Evolutionary conservation across 306 rosid genomes (phyloP).

Genomic region (Quercus rubra): DNA sequence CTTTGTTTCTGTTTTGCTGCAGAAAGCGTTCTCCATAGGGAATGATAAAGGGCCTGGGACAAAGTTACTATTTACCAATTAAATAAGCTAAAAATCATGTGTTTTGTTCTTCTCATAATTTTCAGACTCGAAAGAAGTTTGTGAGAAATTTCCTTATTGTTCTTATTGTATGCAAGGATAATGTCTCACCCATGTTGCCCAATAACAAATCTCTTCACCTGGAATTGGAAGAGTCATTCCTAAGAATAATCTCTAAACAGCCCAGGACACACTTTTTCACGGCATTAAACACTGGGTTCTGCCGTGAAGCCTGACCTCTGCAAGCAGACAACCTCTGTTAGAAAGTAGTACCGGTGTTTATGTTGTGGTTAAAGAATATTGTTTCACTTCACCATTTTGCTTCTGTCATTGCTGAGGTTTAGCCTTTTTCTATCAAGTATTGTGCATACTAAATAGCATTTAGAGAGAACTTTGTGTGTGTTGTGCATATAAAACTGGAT

Average conservation of each 20-base stretch:
- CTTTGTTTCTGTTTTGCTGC: too few species aligned
- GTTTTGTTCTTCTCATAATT: not conserved
- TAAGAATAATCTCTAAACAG: slow-evolving; percentile 75
- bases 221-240: slow-evolving; percentile 83
- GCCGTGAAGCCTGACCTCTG: slow-evolving; percentile 56
- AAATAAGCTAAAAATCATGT: not conserved
- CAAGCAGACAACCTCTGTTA: slow-evolving; percentile 25
- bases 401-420: not conserved
- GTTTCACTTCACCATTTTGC: not conserved
- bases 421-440: slow-evolving; percentile 17
- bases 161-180: slow-evolving; percentile 80
- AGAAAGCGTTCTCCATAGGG: too few species aligned
- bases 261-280: slow-evolving; percentile 80
- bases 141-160: slow-evolving; percentile 88
- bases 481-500: slow-evolving; percentile 22
- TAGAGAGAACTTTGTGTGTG: slow-evolving; percentile 11
- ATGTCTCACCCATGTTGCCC: slow-evolving; percentile 58
- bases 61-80: too few species aligned
- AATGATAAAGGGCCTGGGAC: too few species aligned
- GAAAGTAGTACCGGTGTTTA: not conserved
- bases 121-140: slow-evolving; percentile 82
- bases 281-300: slow-evolving; percentile 92
- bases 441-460: slow-evolving; percentile 34
- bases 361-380: not conserved
- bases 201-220: slow-evolving; percentile 51